Base-by-base conservation (phyloP, 805 yeast species). In the Saccharomycopsis schoenii region DNA sequence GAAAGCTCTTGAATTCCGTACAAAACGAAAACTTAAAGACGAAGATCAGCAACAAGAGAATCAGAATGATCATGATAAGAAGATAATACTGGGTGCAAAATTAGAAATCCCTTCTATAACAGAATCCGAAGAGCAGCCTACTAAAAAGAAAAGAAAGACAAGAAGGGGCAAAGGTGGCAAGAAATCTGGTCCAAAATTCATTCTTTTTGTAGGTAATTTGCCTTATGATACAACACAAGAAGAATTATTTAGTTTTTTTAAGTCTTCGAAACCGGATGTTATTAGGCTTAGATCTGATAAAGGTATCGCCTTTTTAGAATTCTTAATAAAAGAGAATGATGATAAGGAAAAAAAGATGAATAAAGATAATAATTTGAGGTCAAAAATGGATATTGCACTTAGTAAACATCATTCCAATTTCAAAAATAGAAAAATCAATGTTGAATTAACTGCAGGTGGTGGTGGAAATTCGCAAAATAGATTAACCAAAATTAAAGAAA, bases 371-470 rank as follows among this genome's bases (percentile, higher is more conserved):
- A 42, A 29, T 9, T 40, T 60, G 6, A 57, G 63, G 36, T 60
- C 64, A 40, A 82, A 86, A 63, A 85, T 94, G 85, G 97, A 90
- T 68, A 78, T 82, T 55, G 97, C 97, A 0, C 77, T 94, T 67
- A 77, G 86, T 65, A 81, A 88, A 77, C 97, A 94, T 72, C 96
- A 89, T 72, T 79, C 93, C 2, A 68, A 76, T 10, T 70, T 93
- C 65, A 79, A 82, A 61, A 79, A 80, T 54, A 80, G 97, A 66
- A 89, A 85, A 71, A 92, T 94, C 69, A 94, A 94, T 69, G 97
- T 94, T 41, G 99, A 94, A 72, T 79, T 94, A 67, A 94, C 98
- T 1, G 99, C 90, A 58, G 99, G 99, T 61, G 99, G 99, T 51
- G 99, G 99, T 56, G 97, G 97, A 61, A 93, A 93, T 71, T 84